Percentiles rank a stretch among this genome's conserved stretches.
phyloP scores from a whole-genome alignment of 108 stramenopile species.

The Pseudonitzschia pungens region DNA sequence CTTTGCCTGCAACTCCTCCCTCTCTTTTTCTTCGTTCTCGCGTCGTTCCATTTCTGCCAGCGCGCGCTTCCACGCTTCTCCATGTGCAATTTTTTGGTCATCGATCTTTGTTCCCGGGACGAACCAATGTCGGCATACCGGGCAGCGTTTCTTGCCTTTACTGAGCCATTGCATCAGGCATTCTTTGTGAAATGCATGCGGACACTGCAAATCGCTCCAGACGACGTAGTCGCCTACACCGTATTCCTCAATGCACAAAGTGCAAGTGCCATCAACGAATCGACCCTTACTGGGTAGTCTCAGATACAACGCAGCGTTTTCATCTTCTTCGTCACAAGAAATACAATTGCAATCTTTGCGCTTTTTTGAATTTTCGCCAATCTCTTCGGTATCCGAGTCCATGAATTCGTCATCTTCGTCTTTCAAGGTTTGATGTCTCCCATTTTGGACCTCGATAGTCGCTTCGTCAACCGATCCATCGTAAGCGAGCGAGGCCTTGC shows the following conservation, averaged over 20 bases:
- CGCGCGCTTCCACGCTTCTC: slow-evolving; percentile 10
- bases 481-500: neutral
- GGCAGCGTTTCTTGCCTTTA: slow-evolving; percentile 69
- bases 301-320: slow-evolving; percentile 25
- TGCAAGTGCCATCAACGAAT: slow-evolving; percentile 39
- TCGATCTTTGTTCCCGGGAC: slow-evolving; percentile 44
- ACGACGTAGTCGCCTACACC: slow-evolving; percentile 54
- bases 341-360: neutral
- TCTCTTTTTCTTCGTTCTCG: slow-evolving; percentile 5
- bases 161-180: slow-evolving; percentile 65
- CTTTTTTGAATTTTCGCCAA: neutral
- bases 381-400: neutral
- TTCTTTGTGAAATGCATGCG: slow-evolving; percentile 71
- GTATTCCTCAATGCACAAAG: slow-evolving; percentile 63
- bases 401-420: neutral
- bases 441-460: neutral
- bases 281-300: slow-evolving; percentile 17
- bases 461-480: neutral
- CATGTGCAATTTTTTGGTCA: slow-evolving; percentile 27
- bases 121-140: slow-evolving; percentile 65
- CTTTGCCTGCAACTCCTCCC: neutral
- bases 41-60: slow-evolving; percentile 4
- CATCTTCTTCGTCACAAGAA: slow-evolving; percentile 13
- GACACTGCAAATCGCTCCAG: slow-evolving; percentile 48
- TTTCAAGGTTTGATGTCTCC: neutral